These are phyloP conservation scores for Babesia microti DNA, from an alignment of 169 alveolate species.

Conservation along the genomic window DNA sequence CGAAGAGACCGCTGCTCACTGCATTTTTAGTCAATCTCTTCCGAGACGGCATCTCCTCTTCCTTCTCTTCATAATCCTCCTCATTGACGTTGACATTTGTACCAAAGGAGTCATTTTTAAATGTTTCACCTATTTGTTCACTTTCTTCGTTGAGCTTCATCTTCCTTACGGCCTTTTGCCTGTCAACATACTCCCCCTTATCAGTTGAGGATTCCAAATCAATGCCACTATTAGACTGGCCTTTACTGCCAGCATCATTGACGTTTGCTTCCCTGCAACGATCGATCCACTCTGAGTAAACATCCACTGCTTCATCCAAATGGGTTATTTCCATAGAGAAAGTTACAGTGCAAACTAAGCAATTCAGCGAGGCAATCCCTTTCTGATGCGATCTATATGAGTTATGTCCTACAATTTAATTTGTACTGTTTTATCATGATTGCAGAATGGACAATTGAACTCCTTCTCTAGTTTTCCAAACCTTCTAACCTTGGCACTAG, in stretches of 20 bases:
- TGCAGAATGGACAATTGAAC: conserved; percentile 88
- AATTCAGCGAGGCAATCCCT: conserved; percentile 48
- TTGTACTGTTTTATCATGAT: conserved; percentile 78
- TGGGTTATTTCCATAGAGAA: conserved; percentile 60
- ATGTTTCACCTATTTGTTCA: no score
- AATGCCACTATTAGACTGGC: not conserved
- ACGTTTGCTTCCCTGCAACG: conserved; percentile 61
- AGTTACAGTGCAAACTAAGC: conserved; percentile 77
- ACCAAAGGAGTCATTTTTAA: no score
- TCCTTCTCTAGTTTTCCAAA: conserved; percentile 78
- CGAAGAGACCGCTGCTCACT: no score
- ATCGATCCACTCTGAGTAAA: conserved; percentile 82
- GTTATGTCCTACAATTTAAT: conserved; percentile 65
- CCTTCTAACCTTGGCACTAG: no score
- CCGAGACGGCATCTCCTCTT: no score
- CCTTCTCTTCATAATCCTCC: no score
- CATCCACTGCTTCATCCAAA: conserved; percentile 78
- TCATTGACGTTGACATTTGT: no score
- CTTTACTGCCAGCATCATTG: not conserved
- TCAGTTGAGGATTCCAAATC: not conserved
- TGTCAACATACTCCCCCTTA: not conserved
- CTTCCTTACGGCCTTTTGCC: no score
- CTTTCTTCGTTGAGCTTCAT: no score
- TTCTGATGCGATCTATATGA: conserved; percentile 14
- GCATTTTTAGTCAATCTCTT: no score